Conservation (phyloP, 2,329 filamentous ascomycete species). For the Colletotrichum godetiae region DNA sequence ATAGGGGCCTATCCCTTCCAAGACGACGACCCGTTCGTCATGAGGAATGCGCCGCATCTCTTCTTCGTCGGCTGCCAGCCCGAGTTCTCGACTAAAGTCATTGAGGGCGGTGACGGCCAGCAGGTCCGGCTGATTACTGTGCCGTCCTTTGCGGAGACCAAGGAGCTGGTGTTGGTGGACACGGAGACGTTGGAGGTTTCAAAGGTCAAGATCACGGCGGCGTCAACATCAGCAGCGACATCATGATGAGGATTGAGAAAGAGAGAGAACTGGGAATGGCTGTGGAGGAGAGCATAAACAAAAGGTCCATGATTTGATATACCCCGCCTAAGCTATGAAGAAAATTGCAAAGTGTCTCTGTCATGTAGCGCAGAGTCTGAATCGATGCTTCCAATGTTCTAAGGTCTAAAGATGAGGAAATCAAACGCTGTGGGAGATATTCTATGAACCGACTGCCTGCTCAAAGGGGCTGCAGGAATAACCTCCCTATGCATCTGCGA, state of each 20-base stretch:
- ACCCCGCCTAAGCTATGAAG: constrained; percentile 18
- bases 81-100: constrained; percentile 76
- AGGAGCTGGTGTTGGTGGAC: constrained; percentile 86
- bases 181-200: constrained; percentile 85
- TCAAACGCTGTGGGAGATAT: neutral
- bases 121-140: constrained; percentile 82
- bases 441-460: neutral
- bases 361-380: neutral
- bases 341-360: neutral
- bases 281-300: neutral
- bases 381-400: neutral
- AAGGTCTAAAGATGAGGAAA: neutral
- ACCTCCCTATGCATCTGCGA: neutral
- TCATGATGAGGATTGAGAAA: neutral
- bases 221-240: neutral
- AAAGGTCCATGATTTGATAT: constrained; percentile 32
- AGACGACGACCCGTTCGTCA: constrained; percentile 89
- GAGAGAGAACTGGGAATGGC: neutral
- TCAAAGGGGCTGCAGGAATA: neutral
- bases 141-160: constrained; percentile 82
- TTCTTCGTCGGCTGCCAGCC: constrained; percentile 92
- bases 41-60: constrained; percentile 87
- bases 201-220: constrained; percentile 67
- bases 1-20: constrained; percentile 98
- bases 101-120: constrained; percentile 76